These are phyloP conservation scores for Trichoderma citrinoviride DNA, from an alignment of 2,329 filamentous ascomycete genomes.

Conservation along the genomic window DNA sequence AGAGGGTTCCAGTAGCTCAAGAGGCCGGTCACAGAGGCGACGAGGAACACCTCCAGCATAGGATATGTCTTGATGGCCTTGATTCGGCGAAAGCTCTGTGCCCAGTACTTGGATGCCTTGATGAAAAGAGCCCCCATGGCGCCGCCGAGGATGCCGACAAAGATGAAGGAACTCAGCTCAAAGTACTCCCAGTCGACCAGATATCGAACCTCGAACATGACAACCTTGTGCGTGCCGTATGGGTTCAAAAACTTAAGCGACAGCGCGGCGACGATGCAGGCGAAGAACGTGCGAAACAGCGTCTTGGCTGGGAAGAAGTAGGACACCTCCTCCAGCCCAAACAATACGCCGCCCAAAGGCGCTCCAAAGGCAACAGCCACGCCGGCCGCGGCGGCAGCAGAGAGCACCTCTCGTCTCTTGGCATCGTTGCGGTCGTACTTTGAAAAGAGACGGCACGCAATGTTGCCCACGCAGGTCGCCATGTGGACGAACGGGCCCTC, in stretches of 20 bases:
- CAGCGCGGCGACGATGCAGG: conserved; percentile 88
- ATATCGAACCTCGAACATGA: conserved; percentile 93
- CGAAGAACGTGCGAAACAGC: conserved; percentile 95
- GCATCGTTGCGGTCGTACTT: conserved; percentile 95
- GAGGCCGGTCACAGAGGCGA: conserved; percentile 79
- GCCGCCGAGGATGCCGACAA: conserved; percentile 84
- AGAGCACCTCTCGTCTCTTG: conserved; percentile 90
- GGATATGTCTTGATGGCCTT: conserved; percentile 77
- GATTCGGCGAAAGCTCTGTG: conserved; percentile 80
- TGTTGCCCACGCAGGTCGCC: conserved; percentile 91
- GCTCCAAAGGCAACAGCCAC: conserved; percentile 94
- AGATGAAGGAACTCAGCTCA: conserved; percentile 78
- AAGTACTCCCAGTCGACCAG: conserved; percentile 90
- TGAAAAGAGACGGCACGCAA: conserved; percentile 85
- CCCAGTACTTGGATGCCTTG: conserved; percentile 91
- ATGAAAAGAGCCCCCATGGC: conserved; percentile 88
- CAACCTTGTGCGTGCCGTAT: conserved; percentile 94
- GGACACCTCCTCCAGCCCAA: conserved; percentile 90
- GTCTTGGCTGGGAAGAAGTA: conserved; percentile 99
- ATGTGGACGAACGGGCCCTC: conserved; percentile 98
- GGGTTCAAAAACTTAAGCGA: conserved; percentile 94
- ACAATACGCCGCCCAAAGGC: conserved; percentile 81
- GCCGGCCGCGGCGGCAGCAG: conserved; percentile 85
- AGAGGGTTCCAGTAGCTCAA: conserved; percentile 92
- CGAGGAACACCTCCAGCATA: conserved; percentile 81